Percentiles rank a stretch among this genome's conserved stretches.
Conservation (phyloP, 306 rosid genomes). For the Dryas octopetala region DNA sequence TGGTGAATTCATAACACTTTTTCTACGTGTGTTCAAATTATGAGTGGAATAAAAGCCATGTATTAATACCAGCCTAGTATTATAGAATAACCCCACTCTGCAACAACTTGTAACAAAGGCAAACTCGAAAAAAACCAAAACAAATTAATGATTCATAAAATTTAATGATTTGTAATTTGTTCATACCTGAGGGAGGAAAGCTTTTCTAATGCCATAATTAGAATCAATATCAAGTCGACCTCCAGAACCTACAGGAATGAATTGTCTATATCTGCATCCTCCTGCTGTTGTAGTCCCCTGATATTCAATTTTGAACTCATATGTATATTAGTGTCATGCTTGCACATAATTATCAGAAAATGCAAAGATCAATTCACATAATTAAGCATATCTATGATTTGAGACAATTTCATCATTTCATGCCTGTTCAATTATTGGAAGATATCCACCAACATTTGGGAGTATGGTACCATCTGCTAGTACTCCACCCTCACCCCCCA, state of each 20-base stretch:
- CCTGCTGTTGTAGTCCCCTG: slow-evolving; percentile 82
- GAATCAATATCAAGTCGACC: slow-evolving; percentile 73
- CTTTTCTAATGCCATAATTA: slow-evolving; percentile 72
- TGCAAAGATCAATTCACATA: not conserved
- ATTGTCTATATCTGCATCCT: slow-evolving; percentile 83
- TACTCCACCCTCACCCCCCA: slow-evolving; percentile 94
- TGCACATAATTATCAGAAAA: too few species aligned
- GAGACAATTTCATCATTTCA: not conserved
- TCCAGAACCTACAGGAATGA: slow-evolving; percentile 69
- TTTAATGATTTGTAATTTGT: slow-evolving; percentile 2
- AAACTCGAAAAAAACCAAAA: not conserved
- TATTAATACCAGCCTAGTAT: too few species aligned
- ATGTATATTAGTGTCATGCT: not conserved
- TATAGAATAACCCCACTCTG: too few species aligned
- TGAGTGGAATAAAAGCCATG: too few species aligned
- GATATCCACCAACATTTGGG: slow-evolving; percentile 89
- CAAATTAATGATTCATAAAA: not conserved
- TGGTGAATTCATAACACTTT: too few species aligned
- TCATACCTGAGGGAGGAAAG: slow-evolving; percentile 88
- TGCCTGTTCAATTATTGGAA: slow-evolving; percentile 89
- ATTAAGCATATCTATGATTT: not conserved
- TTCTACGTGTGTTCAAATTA: too few species aligned
- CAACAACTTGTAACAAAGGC: too few species aligned
- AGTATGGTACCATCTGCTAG: slow-evolving; percentile 66
- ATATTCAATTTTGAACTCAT: slow-evolving; percentile 11